phyloP scores from a whole-genome alignment of 129 eudicot species.

The Tanacetum coccineum region DNA sequence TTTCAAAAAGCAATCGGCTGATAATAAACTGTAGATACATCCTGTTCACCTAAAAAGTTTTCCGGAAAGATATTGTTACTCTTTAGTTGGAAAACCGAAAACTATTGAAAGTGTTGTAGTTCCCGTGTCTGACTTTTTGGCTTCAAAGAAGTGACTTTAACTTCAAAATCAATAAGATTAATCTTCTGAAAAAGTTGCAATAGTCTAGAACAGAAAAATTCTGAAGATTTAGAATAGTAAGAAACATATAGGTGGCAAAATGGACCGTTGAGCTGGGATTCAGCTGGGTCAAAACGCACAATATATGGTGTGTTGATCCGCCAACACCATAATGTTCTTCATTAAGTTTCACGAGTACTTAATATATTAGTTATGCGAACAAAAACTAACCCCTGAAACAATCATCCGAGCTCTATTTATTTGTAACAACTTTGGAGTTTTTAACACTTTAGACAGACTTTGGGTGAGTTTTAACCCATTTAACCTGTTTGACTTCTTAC shows the following conservation, averaged over 20 bases:
- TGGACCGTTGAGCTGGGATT: background rate
- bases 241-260: background rate
- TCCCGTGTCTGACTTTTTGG: too few species aligned
- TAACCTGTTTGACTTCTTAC: background rate
- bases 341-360: background rate
- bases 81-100: too few species aligned
- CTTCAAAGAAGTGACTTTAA: too few species aligned
- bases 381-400: background rate
- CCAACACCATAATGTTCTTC: background rate
- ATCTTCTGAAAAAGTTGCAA: background rate
- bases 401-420: background rate
- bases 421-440: background rate
- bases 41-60: constrained; percentile 7
- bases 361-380: background rate
- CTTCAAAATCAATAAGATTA: too few species aligned
- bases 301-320: background rate
- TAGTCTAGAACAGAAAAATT: background rate
- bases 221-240: background rate
- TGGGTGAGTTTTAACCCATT: constrained; percentile 2
- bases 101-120: too few species aligned
- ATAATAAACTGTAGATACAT: constrained; percentile 4
- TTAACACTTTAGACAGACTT: background rate
- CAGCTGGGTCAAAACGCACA: background rate
- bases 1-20: background rate
- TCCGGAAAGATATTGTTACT: background rate